phyloP scores from a whole-genome alignment of 805 yeast species.

The Starmerella kuoi region DNA sequence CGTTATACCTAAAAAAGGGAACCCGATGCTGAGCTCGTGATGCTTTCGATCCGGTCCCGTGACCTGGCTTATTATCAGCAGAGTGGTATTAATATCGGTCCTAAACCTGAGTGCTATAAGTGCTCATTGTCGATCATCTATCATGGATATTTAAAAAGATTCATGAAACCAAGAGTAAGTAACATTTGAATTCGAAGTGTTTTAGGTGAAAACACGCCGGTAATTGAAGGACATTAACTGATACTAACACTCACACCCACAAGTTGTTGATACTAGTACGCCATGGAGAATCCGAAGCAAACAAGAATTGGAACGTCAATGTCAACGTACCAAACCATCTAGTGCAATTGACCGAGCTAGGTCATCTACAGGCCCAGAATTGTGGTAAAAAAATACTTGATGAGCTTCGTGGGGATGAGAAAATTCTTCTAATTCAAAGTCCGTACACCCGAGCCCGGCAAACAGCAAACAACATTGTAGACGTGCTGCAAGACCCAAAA shows the following conservation, averaged over 20 bases:
- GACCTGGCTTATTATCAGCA: too few species aligned
- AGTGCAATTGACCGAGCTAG: conserved; percentile 58
- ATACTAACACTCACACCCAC: conserved; percentile 1
- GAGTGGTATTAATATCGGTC: too few species aligned
- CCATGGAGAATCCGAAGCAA: conserved; percentile 90
- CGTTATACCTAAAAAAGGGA: too few species aligned
- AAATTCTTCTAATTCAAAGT: conserved; percentile 68
- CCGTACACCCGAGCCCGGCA: conserved; percentile 79
- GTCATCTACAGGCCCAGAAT: conserved; percentile 38
- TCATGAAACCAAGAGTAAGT: conserved; percentile 18
- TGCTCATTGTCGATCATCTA: too few species aligned
- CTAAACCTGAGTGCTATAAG: too few species aligned
- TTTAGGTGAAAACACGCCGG: too few species aligned
- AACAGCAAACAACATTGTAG: conserved; percentile 61
- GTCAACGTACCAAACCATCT: conserved; percentile 67
- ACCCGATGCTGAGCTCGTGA: too few species aligned
- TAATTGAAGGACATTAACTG: too few species aligned
- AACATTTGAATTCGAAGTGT: background rate
- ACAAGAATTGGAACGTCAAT: conserved; percentile 72
- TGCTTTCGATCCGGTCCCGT: too few species aligned
- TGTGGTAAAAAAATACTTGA: conserved; percentile 30
- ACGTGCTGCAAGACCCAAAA: conserved; percentile 32
- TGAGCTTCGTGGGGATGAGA: conserved; percentile 38
- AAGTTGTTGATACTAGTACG: conserved; percentile 51
- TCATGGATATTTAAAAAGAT: too few species aligned